These are phyloP conservation scores for Rosa hybrid DNA, from an alignment of 331 rosid species.

Conservation along the genomic window DNA sequence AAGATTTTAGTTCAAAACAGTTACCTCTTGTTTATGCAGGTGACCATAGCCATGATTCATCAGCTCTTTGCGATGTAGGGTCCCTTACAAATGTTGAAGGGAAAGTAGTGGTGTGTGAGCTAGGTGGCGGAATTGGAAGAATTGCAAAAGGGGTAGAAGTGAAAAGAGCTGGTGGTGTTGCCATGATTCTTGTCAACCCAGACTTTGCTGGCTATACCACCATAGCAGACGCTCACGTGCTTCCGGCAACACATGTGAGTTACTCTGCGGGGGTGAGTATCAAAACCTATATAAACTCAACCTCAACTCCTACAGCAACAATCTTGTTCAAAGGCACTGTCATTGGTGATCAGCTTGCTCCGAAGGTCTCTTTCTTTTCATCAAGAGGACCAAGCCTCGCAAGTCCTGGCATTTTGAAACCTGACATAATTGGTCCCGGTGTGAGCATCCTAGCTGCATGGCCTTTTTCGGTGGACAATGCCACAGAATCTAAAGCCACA, in stretches of 20 bases:
- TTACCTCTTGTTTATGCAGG: slow-evolving; percentile 60
- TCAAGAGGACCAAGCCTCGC: slow-evolving; percentile 57
- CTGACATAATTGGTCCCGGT: slow-evolving; percentile 70
- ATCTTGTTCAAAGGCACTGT: slow-evolving; percentile 55
- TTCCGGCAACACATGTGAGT: slow-evolving; percentile 52
- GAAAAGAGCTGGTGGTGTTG: slow-evolving; percentile 50
- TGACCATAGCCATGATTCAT: slow-evolving; percentile 20
- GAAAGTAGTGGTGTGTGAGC: slow-evolving; percentile 54
- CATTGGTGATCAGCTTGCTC: slow-evolving; percentile 39
- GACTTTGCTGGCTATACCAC: slow-evolving; percentile 20
- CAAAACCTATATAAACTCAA: slow-evolving; percentile 46
- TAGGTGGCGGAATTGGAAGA: slow-evolving; percentile 30
- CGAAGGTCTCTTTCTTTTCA: slow-evolving; percentile 50
- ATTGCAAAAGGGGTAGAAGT: slow-evolving; percentile 43
- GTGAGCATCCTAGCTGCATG: slow-evolving; percentile 66
- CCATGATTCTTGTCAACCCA: slow-evolving; percentile 57
- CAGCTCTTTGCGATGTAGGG: slow-evolving; percentile 31
- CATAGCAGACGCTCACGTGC: slow-evolving; percentile 45
- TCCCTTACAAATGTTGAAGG: slow-evolving; percentile 37
- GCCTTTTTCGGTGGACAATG: slow-evolving; percentile 40
- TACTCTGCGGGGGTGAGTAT: slow-evolving; percentile 37
- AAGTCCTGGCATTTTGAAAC: slow-evolving; percentile 63
- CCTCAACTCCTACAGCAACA: slow-evolving; percentile 45
- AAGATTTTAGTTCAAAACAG: slow-evolving; percentile 27
- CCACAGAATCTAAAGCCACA: slow-evolving; percentile 13